Base-by-base conservation (phyloP, 2,329 filamentous ascomycete genomes). In the Penicillium digitatum region DNA sequence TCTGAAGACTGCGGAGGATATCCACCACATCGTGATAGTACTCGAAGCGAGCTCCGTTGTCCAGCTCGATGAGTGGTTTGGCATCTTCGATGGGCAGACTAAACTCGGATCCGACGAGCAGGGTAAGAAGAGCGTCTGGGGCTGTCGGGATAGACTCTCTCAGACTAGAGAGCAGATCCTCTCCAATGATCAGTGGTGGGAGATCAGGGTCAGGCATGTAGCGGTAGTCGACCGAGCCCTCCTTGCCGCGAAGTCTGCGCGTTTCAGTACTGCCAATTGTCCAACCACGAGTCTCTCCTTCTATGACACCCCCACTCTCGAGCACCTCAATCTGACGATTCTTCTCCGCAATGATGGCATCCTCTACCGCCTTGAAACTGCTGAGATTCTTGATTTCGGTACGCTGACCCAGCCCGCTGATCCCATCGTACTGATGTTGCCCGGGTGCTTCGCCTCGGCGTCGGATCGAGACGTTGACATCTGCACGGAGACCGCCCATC, bases 181-280 rank as follows among this genome's bases (percentile, higher is more conserved):
- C 69, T 8, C 85, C 86, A 57, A 99, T 87, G 2, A 91, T 70
- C 1, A 99, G 79, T 1, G 94, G 90, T 0, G 84, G 82, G 14
- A 99, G 80, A 69, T 99, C 94, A 5, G 94, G 90, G 70, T 99
- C 94, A 0, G 94, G 93, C 93, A 99, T 97, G 70, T 99, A 99
- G 39, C 94, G 82, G 73, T 99, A 99, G 72, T 99, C 94, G 6
- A 97, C 91, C 69, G 96, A 93, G 45, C 94, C 94, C 72, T 97
- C 94, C 72, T 99, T 99, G 26, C 90, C 90, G 66, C 94, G 83
- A 40, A 99, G 77, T 38, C 87, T 82, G 55, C 84, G 85, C 3
- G 94, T 97, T 69, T 91, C 87, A 4, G 84, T 90, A 59, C 85
- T 87, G 2, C 91, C 91, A 24, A 96, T 81, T 1, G 90, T 88